Base-by-base conservation (phyloP, 2,329 filamentous ascomycete genomes). In the Calonectria henricotiae region DNA sequence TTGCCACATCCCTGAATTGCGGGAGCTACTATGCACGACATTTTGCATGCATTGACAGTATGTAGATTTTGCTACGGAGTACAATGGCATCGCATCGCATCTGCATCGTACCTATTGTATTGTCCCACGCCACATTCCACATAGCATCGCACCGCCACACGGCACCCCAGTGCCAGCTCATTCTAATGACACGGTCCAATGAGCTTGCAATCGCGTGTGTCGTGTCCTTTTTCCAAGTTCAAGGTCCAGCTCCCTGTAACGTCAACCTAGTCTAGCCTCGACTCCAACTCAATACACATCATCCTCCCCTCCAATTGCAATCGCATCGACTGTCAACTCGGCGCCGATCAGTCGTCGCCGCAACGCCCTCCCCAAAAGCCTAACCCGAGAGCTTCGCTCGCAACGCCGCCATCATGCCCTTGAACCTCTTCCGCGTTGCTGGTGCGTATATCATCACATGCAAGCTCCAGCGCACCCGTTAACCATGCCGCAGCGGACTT, bases 401-500 rank as follows among this genome's bases (percentile, higher is more conserved):
- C 65, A 71, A 47, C 39, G 71, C 69, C 70, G 54, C 58, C 62
- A 67, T 70, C 74, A 89, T 87, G 86, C 76, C 82, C 81, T 82
- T 90, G 77, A 91, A 90, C 83, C 62, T 89, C 71, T 91, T 91
- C 80, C 86, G 89, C 79, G 79, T 91, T 78, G 80, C 87, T 72
- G 89, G 88, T 89, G 81, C 66, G 85, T 79, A 61, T 51, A 66
- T 39, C 23, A 49, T 30, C 27, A n/a, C 20, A 49, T 3, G 30
- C 46, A 39, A 54, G 44, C 60, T 49, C 64, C 54, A 71, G 63
- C 73, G 62, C 73, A 74, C 46, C 46, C 49, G 35, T 68, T 79
- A 70, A 79, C 72, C 46, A 74, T 74, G 62, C 73, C 49, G 68
- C 76, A 98, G 95, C 92, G 86, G 96, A 99, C 88, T 90, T 99